Evolutionary conservation across 345 rosid species (phyloP), one percentile per base, ranked within the genome.

Genomic region (Hevea brasiliensis): DNA sequence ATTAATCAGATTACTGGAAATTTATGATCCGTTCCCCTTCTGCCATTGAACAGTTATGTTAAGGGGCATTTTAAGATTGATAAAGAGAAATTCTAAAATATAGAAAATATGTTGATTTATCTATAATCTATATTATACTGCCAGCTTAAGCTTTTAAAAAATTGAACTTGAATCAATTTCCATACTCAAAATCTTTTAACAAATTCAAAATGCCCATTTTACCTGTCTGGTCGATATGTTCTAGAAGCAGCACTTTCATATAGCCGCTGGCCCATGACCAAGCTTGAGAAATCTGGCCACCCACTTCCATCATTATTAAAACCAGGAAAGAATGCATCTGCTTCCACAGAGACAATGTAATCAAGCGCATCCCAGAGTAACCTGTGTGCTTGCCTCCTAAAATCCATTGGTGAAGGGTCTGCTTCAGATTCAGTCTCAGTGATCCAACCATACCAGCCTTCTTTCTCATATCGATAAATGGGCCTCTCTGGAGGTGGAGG

Each of bases 361-460:
- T 96, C 99, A 83, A 96, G 96, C 44, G 99, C 97, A 85, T 90
- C 97, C 97, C 94, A 93, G 67, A 96, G 79, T 78, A 96, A 85
- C 77, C 92, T 86, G 78, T 93, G 99, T 0, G 97, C 99, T 85
- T 87, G 92, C 79, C 75, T 84, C 81, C 97, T 89, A 79, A 89
- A 87, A 88, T 91, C 93, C 60, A 80, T 70, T 54, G 88, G 89
- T 61, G 95, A 88, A 74, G 91, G 97, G 45, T 74, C 85, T 73
- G 99, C 97, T 85, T 96, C 97, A 48, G 84, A 76, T 74, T 90
- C 89, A 63, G 82, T 87, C 82, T 91, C 92, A 1, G 88, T 79
- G 70, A 96, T 77, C 99, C 99, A 96, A 82, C 95, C 94, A 83
- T 93, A 96, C 98, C 99, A 96, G 14, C 99, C 99, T 85, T 96